Base-by-base conservation (phyloP, 108 stramenopile species). In the Cyclotella sp. region DNA sequence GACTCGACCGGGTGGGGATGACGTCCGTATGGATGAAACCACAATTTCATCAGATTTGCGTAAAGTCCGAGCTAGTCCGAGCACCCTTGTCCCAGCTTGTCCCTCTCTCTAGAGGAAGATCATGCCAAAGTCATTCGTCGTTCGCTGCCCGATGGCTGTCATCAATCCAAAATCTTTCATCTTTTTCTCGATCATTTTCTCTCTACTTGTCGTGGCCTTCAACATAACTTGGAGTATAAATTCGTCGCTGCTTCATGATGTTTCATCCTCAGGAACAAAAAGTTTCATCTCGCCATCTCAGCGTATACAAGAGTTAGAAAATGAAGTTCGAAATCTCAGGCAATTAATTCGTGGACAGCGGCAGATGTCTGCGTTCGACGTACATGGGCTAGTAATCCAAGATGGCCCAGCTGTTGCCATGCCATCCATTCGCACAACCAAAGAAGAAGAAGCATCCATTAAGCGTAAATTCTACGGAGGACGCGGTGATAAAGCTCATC, bases 391-490 rank as follows among this genome's bases (percentile, higher is more conserved):
- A n/a, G 27, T 45, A 21, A 73, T 86, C 21, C 85, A 82, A 14
- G 22, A 73, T 29, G 85, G 85, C 15, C 19, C 27, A 22, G 81
- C 81, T 14, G 71, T 46, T 11, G 72, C 76, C 11, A 28, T 82
- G 21, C 86, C 84, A 18, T 84, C 84, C 16, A 58, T 87, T 29
- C 77, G 65, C 6, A 77, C 60, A 12, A 47, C 66, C 26, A 43
- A 70, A 41, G 78, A 79, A 46, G 69, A 83, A 59, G 68, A 69
- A 30, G n/a, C 77, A 55, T 61, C 79, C 29, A 61, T 75, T 54
- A 63, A 83, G 9, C 73, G 86, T 9, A 70, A 80, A 34, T 59
- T 64, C 40, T 93, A 93, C 63, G 92, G 92, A 12, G 92, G 92
- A 24, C 60, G 63, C n/a, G 90, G 90, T 15, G 92, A 93, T 58